Conservation (phyloP, 441 rosid species). For the Populus hybrid region DNA sequence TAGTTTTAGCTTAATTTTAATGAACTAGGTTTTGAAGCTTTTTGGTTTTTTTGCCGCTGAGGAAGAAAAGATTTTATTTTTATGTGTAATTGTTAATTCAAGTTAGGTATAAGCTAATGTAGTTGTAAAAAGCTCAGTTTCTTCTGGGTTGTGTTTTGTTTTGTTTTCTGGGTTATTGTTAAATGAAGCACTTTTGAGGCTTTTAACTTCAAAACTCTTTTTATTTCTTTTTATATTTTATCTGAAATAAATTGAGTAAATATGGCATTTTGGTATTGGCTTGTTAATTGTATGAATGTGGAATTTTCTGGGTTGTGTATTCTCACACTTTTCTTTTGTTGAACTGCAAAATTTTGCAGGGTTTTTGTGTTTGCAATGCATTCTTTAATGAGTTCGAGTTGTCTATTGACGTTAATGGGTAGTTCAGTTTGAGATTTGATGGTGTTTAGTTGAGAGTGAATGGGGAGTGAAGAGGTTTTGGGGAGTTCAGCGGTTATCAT, state of each 20-base stretch:
- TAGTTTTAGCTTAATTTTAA: background rate
- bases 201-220: background rate
- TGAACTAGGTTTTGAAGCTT: background rate
- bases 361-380: background rate
- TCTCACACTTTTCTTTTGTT: background rate
- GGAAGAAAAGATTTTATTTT: background rate
- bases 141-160: background rate
- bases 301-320: background rate
- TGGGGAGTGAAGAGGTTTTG: constrained; percentile 30
- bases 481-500: constrained; percentile 22
- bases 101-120: background rate
- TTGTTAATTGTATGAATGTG: background rate
- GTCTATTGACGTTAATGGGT: background rate
- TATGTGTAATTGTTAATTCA: background rate
- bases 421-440: constrained; percentile 10
- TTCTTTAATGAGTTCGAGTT: background rate
- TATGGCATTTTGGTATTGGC: background rate
- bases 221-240: background rate
- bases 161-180: background rate
- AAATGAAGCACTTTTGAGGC: background rate
- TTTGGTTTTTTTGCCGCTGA: background rate
- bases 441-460: constrained; percentile 17
- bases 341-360: constrained; percentile 6
- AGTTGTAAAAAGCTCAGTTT: background rate
- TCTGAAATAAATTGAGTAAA: background rate